Percentiles rank a stretch among this genome's conserved stretches.
Conservation (phyloP, 768 basidiomycete species). For the Tricholoma bakamatsutake region DNA sequence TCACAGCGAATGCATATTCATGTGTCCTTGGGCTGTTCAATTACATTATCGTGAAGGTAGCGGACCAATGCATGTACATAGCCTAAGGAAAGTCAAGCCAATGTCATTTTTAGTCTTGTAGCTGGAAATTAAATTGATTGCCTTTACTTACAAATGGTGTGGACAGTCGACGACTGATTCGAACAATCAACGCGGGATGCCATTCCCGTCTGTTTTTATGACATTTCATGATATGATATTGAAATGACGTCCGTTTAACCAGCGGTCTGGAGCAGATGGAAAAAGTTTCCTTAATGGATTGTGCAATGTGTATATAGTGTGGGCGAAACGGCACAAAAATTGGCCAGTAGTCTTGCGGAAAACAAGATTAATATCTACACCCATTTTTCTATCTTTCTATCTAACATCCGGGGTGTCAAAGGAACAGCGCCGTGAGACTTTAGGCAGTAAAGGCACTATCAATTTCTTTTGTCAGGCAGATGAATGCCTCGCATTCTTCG, state of each 20-base stretch:
- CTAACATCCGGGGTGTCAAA: not conserved
- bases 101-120: slow-evolving; percentile 33
- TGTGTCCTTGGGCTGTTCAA: slow-evolving; percentile 51
- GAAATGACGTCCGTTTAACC: slow-evolving; percentile 31
- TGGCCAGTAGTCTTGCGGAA: slow-evolving; percentile 48
- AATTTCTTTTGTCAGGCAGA: not conserved
- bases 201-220: slow-evolving; percentile 40
- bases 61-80: slow-evolving; percentile 26
- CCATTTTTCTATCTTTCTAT: not conserved
- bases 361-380: slow-evolving; percentile 36
- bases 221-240: slow-evolving; percentile 18
- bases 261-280: slow-evolving; percentile 54
- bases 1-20: slow-evolving; percentile 46
- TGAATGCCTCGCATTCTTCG: slow-evolving; percentile 17
- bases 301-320: slow-evolving; percentile 37
- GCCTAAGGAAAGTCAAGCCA: not conserved
- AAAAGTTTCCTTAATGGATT: slow-evolving; percentile 16
- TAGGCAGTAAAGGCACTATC: not conserved
- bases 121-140: slow-evolving; percentile 34
- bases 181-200: slow-evolving; percentile 35
- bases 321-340: slow-evolving; percentile 38
- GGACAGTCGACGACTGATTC: slow-evolving; percentile 39
- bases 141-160: slow-evolving; percentile 38
- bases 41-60: slow-evolving; percentile 49
- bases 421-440: not conserved